Evolutionary conservation across 495 filamentous ascomycete species (phyloP), one percentile per base, ranked within the genome.

Genomic region (Durotheca rogersii): DNA sequence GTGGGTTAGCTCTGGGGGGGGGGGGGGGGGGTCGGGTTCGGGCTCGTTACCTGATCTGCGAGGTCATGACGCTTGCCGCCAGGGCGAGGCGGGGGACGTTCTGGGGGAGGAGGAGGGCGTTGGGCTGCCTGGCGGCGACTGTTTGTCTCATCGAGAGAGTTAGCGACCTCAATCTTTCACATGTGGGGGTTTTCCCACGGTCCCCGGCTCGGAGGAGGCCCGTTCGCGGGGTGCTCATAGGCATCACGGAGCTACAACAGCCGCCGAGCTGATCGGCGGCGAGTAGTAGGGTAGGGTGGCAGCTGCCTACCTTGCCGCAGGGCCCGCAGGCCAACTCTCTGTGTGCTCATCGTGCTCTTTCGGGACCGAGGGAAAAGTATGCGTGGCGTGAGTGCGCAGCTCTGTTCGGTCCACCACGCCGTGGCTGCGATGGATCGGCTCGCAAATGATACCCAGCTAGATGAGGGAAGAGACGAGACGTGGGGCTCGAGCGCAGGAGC

Each of bases 331-430:
- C 76, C 75, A 66, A 81, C 69, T 74, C 84, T 80, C 63, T 85
- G 82, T 53, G 80, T 77, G 64, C 81, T 73, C 84, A 89, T 89
- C 23, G 38, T n/a, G n/a, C n/a, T n/a, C n/a, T n/a, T n/a, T n/a
- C 81, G 71, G 40, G 39, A 39, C 14, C 20, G 37, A 21, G 41
- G 12, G 14, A 29, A 53, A 35, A 14, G 1, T 3, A 15, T n/a
- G 6, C n/a, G 16, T 1, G 6, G 33, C 6, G n/a, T 35, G 11
- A 4, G 15, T 3, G 7, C 20, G 6, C 1, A 23, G 1, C 5
- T 32, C 9, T 3, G 14, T 3, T 35, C 10, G 49, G n/a, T n/a
- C n/a, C n/a, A n/a, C n/a, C n/a, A n/a, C n/a, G n/a, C n/a, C n/a
- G n/a, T 56, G 9, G 15, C 51, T 48, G 40, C 21, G 20, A 41